Percentiles rank a stretch among this genome's conserved stretches.
phyloP scores from a whole-genome alignment of 2,329 filamentous ascomycete genomes.

The Cryphonectria parasitica region DNA sequence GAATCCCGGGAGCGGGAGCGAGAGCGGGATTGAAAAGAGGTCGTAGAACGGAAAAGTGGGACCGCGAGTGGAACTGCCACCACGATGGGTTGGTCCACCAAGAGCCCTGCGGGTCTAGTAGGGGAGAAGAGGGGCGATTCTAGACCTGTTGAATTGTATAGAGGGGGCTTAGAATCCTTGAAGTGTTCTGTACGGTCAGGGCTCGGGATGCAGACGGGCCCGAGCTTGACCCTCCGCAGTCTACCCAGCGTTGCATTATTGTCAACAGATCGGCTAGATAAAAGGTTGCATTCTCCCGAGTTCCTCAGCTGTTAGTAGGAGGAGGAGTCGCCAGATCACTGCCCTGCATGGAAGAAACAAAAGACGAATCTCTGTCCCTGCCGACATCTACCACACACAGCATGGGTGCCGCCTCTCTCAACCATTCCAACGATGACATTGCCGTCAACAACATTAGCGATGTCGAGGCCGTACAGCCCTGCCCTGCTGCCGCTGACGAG shows the following conservation, averaged over 20 bases:
- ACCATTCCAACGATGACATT: background rate
- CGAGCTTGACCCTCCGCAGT: background rate
- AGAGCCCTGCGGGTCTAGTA: background rate
- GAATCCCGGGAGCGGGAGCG: background rate
- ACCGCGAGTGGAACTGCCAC: background rate
- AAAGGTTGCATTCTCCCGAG: background rate
- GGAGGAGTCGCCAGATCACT: background rate
- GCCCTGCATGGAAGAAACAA: background rate
- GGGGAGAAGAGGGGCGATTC: background rate
- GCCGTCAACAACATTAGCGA: background rate
- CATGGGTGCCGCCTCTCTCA: background rate
- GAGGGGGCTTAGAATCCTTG: background rate
- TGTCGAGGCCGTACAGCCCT: background rate
- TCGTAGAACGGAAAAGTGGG: background rate
- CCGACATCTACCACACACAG: background rate
- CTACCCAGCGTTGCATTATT: background rate
- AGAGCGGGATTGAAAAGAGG: background rate
- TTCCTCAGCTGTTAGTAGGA: background rate
- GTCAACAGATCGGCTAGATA: background rate
- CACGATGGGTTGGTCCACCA: too few species aligned
- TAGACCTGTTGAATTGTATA: background rate
- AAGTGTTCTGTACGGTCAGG: background rate
- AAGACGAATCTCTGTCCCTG: background rate
- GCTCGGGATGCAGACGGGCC: background rate
- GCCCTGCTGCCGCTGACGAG: constrained; percentile 3